Base-by-base conservation (phyloP, 1,139 yeast genomes). In the Lodderomyces theae region DNA sequence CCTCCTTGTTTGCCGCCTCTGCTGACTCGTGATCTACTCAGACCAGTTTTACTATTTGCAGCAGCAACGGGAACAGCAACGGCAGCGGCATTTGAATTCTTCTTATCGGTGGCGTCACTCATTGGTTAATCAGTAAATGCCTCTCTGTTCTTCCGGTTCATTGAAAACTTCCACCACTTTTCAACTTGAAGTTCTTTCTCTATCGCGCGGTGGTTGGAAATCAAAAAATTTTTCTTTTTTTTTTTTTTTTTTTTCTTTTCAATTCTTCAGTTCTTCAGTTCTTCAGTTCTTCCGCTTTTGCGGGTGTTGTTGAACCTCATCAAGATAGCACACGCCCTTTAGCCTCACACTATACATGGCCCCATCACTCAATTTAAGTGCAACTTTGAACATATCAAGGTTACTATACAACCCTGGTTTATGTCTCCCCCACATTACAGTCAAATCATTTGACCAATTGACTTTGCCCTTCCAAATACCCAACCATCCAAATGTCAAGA, bases 341-440 rank as follows among this genome's bases (percentile, higher is more conserved):
- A n/a, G n/a, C n/a, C n/a, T n/a, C n/a, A n/a, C n/a, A n/a, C n/a
- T n/a, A n/a, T n/a, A 16, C 17, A 18, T 31, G 22, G 24, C 34
- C 13, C 34, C 24, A 3, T 31, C 22, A 18, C 70, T 78, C 60
- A 86, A 86, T 57, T 60, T 83, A 38, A 82, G 90, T 59, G 95
- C 89, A 2, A 83, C 92, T 0, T 52, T 86, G 28, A 85, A 85
- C 55, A 80, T 81, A 0, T 66, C 82, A 26, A 62, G 86, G 34
- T 63, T 87, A 28, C 54, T 83, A 1, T 66, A 71, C 52, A 79
- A 75, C 45, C 96, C 96, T 0, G 64, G 77, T 18, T 62, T 86
- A 26, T 81, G 90, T 49, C 57, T 82, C 23, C 97, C 97, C 0
- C 86, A 82, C 37, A 41, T 79, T 15, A 69, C 79, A 0, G 73